These are phyloP conservation scores for Claviceps monticola DNA, from an alignment of 2,329 filamentous ascomycete species.

Conservation along the genomic window DNA sequence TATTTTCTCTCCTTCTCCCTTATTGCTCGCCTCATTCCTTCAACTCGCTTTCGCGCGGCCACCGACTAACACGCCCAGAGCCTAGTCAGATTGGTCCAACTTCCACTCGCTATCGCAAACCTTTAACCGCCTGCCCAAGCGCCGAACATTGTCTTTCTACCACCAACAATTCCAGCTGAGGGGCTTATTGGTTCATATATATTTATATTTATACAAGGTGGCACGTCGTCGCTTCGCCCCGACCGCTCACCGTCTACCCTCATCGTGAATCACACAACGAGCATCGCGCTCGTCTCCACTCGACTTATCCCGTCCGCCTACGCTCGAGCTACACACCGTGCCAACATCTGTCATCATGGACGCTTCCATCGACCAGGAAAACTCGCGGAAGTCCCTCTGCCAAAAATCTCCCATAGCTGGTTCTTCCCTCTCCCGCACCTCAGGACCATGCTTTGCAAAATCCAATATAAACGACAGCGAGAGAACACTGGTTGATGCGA, in stretches of 20 bases:
- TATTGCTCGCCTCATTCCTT: background rate
- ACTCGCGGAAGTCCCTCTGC: background rate
- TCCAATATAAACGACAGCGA: conserved; percentile 5
- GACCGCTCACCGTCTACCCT: background rate
- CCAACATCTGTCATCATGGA: conserved; percentile 3
- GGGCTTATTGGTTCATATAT: background rate
- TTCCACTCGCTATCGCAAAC: background rate
- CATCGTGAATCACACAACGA: background rate
- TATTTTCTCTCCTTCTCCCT: background rate
- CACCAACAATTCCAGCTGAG: background rate
- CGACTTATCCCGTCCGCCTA: background rate
- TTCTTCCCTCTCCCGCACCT: background rate
- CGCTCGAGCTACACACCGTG: background rate
- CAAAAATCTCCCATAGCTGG: background rate
- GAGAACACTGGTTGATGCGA: conserved; percentile 1
- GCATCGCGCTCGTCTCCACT: background rate
- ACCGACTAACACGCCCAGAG: background rate
- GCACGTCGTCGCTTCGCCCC: no score
- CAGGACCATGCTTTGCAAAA: background rate
- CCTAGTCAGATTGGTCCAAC: background rate
- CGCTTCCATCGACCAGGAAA: background rate
- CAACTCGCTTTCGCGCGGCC: background rate
- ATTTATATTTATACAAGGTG: no score
- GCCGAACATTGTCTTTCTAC: background rate
- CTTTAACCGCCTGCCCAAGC: background rate